Percentiles rank a stretch among this genome's conserved stretches.
Evolutionary conservation across 2,329 filamentous ascomycete genomes (phyloP).

Genomic region (Dactylellina cionopaga): DNA sequence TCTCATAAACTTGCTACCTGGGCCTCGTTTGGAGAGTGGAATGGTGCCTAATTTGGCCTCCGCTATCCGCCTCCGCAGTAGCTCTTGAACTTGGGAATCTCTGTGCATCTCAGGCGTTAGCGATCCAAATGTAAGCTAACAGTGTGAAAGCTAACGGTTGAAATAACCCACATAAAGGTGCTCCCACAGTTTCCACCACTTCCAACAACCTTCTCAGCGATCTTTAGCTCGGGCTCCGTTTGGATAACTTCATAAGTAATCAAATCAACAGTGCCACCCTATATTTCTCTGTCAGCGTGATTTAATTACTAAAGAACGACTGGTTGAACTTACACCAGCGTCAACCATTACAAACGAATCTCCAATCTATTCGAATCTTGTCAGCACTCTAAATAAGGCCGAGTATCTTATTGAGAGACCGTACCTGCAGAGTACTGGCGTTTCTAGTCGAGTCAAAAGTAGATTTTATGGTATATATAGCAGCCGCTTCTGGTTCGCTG

Average conservation of each 20-base stretch:
- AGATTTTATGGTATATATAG: constrained; percentile 57
- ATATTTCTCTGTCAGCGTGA: not conserved
- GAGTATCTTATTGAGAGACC: not conserved
- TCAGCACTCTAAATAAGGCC: constrained; percentile 6
- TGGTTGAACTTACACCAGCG: constrained; percentile 66
- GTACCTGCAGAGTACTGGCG: constrained; percentile 23
- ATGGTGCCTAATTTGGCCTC: constrained; percentile 75
- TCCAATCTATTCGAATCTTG: constrained; percentile 60
- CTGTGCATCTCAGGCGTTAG: constrained; percentile 44
- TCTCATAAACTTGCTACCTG: constrained; percentile 49
- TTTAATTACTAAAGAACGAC: not conserved
- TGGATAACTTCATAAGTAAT: constrained; percentile 79
- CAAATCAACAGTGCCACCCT: constrained; percentile 60
- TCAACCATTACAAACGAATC: constrained; percentile 68
- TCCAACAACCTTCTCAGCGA: constrained; percentile 82
- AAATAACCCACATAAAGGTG: constrained; percentile 77
- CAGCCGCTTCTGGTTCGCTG: constrained; percentile 58
- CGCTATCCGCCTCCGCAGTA: constrained; percentile 75
- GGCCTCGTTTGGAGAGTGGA: constrained; percentile 43
- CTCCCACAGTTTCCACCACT: constrained; percentile 81
- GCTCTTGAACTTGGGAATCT: constrained; percentile 75
- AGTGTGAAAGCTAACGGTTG: not conserved
- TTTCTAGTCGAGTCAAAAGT: constrained; percentile 39
- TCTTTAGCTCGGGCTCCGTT: constrained; percentile 72
- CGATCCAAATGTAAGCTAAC: not conserved